Percentiles rank a stretch among this genome's conserved stretches.
Conservation (phyloP, 257 asterid genomes). For the Solanum lycopersicoides region DNA sequence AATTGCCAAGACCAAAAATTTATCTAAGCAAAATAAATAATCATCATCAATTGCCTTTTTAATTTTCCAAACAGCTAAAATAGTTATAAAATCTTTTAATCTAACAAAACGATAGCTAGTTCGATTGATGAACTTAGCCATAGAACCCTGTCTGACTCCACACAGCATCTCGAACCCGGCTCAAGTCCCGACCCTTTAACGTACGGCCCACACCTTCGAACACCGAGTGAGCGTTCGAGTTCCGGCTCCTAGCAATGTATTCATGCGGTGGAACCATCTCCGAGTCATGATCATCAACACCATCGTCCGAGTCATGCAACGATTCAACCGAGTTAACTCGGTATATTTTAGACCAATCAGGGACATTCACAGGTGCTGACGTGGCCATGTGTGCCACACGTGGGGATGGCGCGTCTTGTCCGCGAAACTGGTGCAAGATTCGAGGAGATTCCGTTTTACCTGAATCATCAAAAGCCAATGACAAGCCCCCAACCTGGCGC, state of each 20-base stretch:
- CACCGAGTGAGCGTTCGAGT: constrained; percentile 41
- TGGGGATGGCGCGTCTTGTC: constrained; percentile 32
- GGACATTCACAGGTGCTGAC: constrained; percentile 73
- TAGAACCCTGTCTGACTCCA: constrained; percentile 97
- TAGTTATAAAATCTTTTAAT: background rate
- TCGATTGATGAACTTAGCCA: constrained; percentile 23
- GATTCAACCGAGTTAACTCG: constrained; percentile 64
- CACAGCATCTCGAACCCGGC: constrained; percentile 86
- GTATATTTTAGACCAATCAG: constrained; percentile 76
- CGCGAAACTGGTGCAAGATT: constrained; percentile 47
- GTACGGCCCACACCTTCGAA: constrained; percentile 86
- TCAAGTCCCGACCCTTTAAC: constrained; percentile 78
- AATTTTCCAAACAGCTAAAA: background rate
- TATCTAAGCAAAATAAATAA: background rate
- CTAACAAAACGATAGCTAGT: background rate
- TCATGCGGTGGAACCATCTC: constrained; percentile 80
- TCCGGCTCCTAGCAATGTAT: constrained; percentile 45
- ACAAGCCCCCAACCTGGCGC: constrained; percentile 44
- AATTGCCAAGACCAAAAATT: background rate
- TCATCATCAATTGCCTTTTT: background rate
- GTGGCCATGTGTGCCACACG: constrained; percentile 47
- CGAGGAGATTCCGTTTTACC: constrained; percentile 27
- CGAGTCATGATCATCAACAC: constrained; percentile 16
- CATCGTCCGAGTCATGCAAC: constrained; percentile 38
- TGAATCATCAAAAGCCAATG: constrained; percentile 55